Base-by-base conservation (phyloP, 129 eudicot species). In the Pittosporum tobira region DNA sequence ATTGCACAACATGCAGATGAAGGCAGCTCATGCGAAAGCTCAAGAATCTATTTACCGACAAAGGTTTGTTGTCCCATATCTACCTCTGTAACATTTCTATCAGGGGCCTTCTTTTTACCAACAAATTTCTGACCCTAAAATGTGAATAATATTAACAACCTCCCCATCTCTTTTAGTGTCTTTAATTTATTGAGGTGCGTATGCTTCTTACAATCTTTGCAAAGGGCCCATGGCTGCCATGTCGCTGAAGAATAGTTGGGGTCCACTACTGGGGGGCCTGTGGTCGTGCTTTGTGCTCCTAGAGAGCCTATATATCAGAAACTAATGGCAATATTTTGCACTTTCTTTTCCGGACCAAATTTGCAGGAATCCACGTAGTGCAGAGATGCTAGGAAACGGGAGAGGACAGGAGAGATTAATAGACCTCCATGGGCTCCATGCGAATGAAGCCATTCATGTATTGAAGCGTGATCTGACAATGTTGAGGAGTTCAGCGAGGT, bases 1-100 rank as follows among this genome's bases (percentile, higher is more conserved):
- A 62, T 76, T 89, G 69, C 93, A 89, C 78, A 85, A 75, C 79
- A 77, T 89, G 85, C 93, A 85, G 67, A 85, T 89, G 93, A 89
- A 85, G 74, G 95, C 88, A 31, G 95, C 95, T 59, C 93, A 89
- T 68, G 85, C 74, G 38, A 82, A 89, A 66, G 97, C 97, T 71
- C 95, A 79, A 73, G 97, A 89, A 70, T 77, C 95, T 31, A 89
- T 89, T 46, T 89, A 81, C 65, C 95, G 82, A 45, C 95, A 79
- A 57, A 89, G 95, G 97, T 85, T 68, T 66, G 79, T 61, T 26
- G 19, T 48, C 62, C 58, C 48, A 28, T 62, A 18, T 27, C 56
- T 46, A 40, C n/a, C 25, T 44, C 48, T 18, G 31, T 42, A 26
- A 25, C 10, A 20, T 30, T 49, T 31, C 5, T 23, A 14, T 16